phyloP scores from a whole-genome alignment of 2,329 filamentous ascomycete genomes.

The Fusarium pseudocircinatum region DNA sequence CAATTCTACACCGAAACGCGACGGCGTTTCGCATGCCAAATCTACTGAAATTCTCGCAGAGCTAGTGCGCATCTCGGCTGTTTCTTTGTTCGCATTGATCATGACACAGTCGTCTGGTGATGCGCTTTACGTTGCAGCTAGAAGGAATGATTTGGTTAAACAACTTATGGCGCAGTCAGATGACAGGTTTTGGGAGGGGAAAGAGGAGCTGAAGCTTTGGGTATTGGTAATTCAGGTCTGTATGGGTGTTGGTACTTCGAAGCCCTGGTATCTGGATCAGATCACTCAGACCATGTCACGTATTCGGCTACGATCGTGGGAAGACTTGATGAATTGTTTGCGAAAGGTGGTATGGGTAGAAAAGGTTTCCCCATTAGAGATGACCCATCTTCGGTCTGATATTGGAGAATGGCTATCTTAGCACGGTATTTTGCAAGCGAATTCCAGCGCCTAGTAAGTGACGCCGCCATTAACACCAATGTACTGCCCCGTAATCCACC shows the following conservation, averaged over 20 bases:
- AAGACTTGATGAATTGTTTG: constrained; percentile 9
- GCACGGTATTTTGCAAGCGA: not conserved
- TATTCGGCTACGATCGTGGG: constrained; percentile 2
- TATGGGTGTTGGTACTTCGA: not conserved
- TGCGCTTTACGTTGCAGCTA: not conserved
- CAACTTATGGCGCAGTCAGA: not conserved
- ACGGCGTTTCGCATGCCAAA: rapidly evolving
- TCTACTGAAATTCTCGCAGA: constrained; percentile 1
- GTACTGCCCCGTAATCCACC: constrained; percentile 31
- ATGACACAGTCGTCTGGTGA: constrained; percentile 27
- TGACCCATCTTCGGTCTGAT: constrained; percentile 13
- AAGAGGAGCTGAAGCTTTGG: constrained; percentile 21
- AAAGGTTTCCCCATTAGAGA: constrained; percentile 6
- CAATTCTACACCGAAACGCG: not conserved
- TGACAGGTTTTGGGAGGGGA: not conserved
- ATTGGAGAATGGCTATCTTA: not conserved
- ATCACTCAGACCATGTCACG: not conserved
- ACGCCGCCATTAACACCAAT: constrained; percentile 9
- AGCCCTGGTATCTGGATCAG: constrained; percentile 15
- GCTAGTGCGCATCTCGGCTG: constrained; percentile 17
- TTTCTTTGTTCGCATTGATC: constrained; percentile 12
- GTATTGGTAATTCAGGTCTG: constrained; percentile 17
- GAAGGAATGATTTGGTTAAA: not conserved
- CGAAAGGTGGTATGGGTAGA: constrained; percentile 19
- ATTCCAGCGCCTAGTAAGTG: not conserved